Conservation (phyloP, 305 asterid genomes). For the Fraxinus latifolia region DNA sequence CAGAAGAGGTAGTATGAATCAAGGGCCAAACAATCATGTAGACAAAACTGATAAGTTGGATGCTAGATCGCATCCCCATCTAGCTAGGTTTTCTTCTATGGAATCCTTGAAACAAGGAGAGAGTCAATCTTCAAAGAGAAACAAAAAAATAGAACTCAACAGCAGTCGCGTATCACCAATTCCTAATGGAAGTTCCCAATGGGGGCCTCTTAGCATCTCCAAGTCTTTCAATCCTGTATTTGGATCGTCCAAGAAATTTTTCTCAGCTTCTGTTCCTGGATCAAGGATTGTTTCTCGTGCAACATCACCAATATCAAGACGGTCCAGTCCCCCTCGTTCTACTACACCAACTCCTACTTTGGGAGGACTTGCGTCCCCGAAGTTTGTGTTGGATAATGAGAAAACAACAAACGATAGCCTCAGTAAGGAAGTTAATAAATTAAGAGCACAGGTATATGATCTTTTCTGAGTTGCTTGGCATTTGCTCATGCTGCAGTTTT, state of each 20-base stretch:
- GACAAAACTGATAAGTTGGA: constrained; percentile 58
- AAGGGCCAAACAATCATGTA: constrained; percentile 37
- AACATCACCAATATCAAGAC: constrained; percentile 76
- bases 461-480: constrained; percentile 13
- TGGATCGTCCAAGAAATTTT: constrained; percentile 72
- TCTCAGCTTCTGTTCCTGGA: constrained; percentile 91
- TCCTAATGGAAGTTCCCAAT: constrained; percentile 63
- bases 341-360: constrained; percentile 83
- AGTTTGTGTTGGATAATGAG: constrained; percentile 50
- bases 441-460: constrained; percentile 65
- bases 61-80: constrained; percentile 53
- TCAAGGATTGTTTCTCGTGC: constrained; percentile 86
- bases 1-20: constrained; percentile 59
- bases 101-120: constrained; percentile 69
- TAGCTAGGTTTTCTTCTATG: constrained; percentile 60
- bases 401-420: constrained; percentile 51
- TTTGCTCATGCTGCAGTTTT: constrained; percentile 19
- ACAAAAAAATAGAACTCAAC: constrained; percentile 63
- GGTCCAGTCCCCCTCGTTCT: constrained; percentile 81
- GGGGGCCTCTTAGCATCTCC: constrained; percentile 53
- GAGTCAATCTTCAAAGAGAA: constrained; percentile 51
- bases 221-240: constrained; percentile 68
- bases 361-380: constrained; percentile 79
- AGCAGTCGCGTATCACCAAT: constrained; percentile 78
- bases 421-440: constrained; percentile 56